A percentile compares a stretch with the other conserved stretches of the same genome.
Conservation (phyloP, 352 stramenopile genomes). For the Pilasporangium apinafurcum region DNA sequence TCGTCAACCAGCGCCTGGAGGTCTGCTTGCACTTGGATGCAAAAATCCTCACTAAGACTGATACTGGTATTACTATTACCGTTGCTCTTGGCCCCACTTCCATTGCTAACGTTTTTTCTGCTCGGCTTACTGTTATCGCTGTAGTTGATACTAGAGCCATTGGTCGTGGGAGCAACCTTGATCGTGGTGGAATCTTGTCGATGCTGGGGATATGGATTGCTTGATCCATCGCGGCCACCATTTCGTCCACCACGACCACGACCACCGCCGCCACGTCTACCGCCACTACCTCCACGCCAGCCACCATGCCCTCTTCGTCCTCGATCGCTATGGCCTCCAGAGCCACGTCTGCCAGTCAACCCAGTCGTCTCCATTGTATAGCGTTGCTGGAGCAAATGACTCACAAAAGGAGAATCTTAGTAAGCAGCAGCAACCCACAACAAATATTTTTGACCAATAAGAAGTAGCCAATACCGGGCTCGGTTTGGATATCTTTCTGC, state of each 20-base stretch:
- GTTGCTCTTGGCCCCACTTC: not conserved
- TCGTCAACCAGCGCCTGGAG: conserved; percentile 67
- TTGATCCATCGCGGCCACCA: not conserved
- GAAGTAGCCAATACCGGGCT: too few species aligned
- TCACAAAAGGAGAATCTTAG: too few species aligned
- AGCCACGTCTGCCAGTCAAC: conserved; percentile 8
- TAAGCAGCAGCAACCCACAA: too few species aligned
- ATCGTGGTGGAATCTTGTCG: too few species aligned
- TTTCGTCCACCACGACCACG: not conserved
- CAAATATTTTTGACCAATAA: too few species aligned
- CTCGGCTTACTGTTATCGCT: conserved; percentile 1
- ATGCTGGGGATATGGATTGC: too few species aligned
- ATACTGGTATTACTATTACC: conserved; percentile 15
- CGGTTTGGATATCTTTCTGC: too few species aligned
- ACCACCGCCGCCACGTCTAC: not conserved
- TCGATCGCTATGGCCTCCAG: conserved; percentile 3
- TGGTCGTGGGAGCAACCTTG: too few species aligned
- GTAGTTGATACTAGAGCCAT: not conserved
- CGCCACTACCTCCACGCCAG: not conserved
- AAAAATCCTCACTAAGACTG: conserved; percentile 64
- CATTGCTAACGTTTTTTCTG: too few species aligned
- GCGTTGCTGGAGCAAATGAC: too few species aligned
- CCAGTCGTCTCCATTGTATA: too few species aligned
- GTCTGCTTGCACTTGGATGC: conserved; percentile 51
- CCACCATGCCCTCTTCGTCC: not conserved